Evolutionary conservation across 1,139 yeast genomes (phyloP).

Genomic region (Candida pseudoviswanathii): DNA sequence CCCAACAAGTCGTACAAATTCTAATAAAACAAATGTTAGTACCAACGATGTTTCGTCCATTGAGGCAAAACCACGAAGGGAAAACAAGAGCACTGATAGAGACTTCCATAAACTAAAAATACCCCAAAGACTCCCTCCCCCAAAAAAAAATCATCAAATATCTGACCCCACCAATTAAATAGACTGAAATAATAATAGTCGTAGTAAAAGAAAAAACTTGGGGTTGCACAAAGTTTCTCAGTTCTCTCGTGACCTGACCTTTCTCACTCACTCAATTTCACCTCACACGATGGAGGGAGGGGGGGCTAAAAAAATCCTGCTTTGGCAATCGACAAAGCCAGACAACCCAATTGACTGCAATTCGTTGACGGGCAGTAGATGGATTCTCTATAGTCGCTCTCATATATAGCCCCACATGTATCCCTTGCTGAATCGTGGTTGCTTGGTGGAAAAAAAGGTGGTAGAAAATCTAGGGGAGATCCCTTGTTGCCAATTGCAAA

Average conservation of each 20-base stretch:
- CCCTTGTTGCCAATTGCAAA: not conserved
- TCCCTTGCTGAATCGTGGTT: no score
- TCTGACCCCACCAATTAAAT: not conserved
- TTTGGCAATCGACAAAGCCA: not conserved
- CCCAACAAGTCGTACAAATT: constrained; percentile 55
- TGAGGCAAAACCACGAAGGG: not conserved
- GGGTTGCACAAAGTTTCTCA: constrained; percentile 1
- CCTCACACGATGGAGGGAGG: constrained; percentile 2
- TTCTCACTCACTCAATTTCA: not conserved
- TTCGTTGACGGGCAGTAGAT: not conserved
- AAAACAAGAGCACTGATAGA: no score
- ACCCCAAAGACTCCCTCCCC: no score
- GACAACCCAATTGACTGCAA: not conserved
- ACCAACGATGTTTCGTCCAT: no score
- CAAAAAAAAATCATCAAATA: no score
- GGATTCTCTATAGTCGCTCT: not conserved
- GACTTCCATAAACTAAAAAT: no score
- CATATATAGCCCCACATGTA: no score
- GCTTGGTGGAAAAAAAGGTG: not conserved
- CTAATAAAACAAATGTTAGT: constrained; percentile 16
- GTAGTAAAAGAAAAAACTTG: not conserved
- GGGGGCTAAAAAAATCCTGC: not conserved
- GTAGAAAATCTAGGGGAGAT: not conserved
- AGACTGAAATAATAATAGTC: not conserved
- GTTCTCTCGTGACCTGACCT: constrained; percentile 2